Conservation (phyloP, 106 monocot species). For the Cymbidium sinense region DNA sequence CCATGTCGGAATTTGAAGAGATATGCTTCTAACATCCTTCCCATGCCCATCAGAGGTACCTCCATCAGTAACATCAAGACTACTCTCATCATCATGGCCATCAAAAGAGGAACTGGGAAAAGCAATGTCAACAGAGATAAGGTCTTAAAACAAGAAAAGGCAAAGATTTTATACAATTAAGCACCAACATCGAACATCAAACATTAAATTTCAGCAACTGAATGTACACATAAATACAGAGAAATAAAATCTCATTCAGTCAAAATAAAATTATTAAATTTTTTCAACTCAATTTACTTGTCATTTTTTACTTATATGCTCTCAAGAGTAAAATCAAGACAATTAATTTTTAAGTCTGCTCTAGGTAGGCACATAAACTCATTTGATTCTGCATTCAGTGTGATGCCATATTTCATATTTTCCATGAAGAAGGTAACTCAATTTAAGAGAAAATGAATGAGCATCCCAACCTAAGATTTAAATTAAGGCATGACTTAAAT, state of each 20-base stretch:
- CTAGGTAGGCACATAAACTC: neutral
- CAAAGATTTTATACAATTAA: neutral
- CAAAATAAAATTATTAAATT: neutral
- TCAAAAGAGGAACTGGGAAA: slow-evolving; percentile 86
- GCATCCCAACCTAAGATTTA: neutral
- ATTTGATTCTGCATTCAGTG: neutral
- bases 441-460: neutral
- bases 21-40: slow-evolving; percentile 49
- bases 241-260: neutral
- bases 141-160: neutral
- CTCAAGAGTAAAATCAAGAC: neutral
- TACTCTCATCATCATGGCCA: slow-evolving; percentile 82
- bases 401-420: neutral
- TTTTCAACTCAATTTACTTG: neutral
- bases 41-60: slow-evolving; percentile 33
- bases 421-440: neutral
- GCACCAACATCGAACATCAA: neutral
- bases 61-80: slow-evolving; percentile 42
- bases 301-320: neutral
- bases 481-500: neutral
- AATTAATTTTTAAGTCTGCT: neutral
- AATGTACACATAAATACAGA: neutral
- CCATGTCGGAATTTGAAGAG: slow-evolving; percentile 66
- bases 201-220: neutral
- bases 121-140: slow-evolving; percentile 9